Conservation (phyloP, 441 rosid species). For the Iberis amara region DNA sequence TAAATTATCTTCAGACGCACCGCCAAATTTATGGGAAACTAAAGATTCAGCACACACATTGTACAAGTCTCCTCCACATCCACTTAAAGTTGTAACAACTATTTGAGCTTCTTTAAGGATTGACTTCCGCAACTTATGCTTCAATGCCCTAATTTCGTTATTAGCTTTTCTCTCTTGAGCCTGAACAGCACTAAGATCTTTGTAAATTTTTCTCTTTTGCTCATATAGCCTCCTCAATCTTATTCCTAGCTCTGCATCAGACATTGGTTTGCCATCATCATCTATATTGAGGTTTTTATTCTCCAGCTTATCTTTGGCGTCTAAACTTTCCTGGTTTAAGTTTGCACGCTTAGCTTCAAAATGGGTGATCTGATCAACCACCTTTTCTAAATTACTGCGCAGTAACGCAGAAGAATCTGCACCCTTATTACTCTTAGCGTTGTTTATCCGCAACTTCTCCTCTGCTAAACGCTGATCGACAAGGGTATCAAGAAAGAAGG, state of each 20-base stretch:
- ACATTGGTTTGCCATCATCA: slow-evolving; percentile 52
- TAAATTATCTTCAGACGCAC: slow-evolving; percentile 70
- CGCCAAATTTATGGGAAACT: slow-evolving; percentile 61
- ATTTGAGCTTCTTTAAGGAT: slow-evolving; percentile 93
- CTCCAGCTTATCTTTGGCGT: slow-evolving; percentile 40
- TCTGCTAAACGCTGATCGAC: slow-evolving; percentile 84
- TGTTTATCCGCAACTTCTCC: slow-evolving; percentile 48
- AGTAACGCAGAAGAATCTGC: slow-evolving; percentile 48
- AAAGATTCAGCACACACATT: slow-evolving; percentile 87
- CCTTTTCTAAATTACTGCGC: slow-evolving; percentile 77
- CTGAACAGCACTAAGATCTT: slow-evolving; percentile 82
- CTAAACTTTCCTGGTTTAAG: slow-evolving; percentile 56
- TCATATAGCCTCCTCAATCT: slow-evolving; percentile 74
- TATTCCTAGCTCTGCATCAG: slow-evolving; percentile 61
- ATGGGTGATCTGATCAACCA: slow-evolving; percentile 70
- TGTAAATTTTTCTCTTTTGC: slow-evolving; percentile 79
- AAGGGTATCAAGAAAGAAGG: slow-evolving; percentile 82
- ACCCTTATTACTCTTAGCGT: slow-evolving; percentile 42
- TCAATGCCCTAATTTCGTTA: slow-evolving; percentile 65
- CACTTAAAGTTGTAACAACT: slow-evolving; percentile 88
- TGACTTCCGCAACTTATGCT: slow-evolving; percentile 70
- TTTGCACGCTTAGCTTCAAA: slow-evolving; percentile 94
- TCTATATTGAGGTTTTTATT: slow-evolving; percentile 41
- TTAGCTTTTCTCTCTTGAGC: slow-evolving; percentile 68
- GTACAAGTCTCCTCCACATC: slow-evolving; percentile 98